phyloP scores from a whole-genome alignment of 1,284 basidiomycete species.

The Trametes sp. region DNA sequence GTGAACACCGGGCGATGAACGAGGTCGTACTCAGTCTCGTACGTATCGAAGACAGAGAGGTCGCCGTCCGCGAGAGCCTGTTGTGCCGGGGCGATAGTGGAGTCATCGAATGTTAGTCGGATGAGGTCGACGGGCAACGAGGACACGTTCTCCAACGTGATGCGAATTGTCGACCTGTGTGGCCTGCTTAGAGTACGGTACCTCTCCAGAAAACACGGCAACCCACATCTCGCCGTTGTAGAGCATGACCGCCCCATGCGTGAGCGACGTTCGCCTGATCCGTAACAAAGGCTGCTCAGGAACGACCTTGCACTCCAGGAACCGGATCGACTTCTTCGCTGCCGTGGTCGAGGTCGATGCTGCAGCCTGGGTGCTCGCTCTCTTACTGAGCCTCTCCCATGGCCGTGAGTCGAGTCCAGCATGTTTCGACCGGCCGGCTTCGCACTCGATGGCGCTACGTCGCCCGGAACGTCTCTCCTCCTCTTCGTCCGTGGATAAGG shows the following conservation, averaged over 20 bases:
- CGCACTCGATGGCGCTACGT: conserved; percentile 65
- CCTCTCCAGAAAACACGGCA: background rate
- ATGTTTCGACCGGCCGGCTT: conserved; percentile 74
- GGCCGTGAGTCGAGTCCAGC: conserved; percentile 72
- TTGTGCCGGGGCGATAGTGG: conserved; percentile 80
- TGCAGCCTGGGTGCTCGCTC: conserved; percentile 44
- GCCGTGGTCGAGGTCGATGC: conserved; percentile 40
- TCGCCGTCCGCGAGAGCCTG: conserved; percentile 82
- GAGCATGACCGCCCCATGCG: conserved; percentile 91
- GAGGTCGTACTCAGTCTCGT: conserved; percentile 90
- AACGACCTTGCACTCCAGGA: conserved; percentile 81
- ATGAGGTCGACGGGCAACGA: conserved; percentile 85
- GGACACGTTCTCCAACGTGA: conserved; percentile 91
- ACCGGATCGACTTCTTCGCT: conserved; percentile 50
- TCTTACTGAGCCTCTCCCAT: conserved; percentile 58
- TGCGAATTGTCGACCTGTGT: conserved; percentile 76
- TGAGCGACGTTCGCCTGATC: conserved; percentile 86
- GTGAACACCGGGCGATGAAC: conserved; percentile 83
- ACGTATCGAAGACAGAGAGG: conserved; percentile 83
- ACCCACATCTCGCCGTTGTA: conserved; percentile 89
- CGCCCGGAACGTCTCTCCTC: conserved; percentile 67
- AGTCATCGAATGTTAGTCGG: conserved; percentile 88
- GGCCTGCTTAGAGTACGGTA: conserved; percentile 3
- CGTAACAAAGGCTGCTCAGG: conserved; percentile 87
- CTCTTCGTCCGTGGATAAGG: conserved; percentile 77